phyloP scores from a whole-genome alignment of 768 basidiomycete genomes.

The Lepiota venenata region DNA sequence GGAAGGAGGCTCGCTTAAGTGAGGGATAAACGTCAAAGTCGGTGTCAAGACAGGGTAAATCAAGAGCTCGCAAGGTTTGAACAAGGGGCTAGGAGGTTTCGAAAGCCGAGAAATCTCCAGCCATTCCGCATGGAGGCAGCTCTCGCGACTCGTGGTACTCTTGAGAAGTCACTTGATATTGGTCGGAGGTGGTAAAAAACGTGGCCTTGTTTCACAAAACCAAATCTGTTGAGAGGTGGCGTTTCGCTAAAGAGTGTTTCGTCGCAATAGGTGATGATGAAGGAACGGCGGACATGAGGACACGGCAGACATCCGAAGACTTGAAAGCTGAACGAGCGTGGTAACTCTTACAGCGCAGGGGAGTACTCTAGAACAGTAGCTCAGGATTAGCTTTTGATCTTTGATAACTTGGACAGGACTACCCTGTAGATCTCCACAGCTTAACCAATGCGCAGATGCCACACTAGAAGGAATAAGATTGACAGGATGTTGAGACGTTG shows the following conservation, averaged over 20 bases:
- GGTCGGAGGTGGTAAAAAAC: no score
- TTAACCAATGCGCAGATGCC: no score
- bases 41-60: background rate
- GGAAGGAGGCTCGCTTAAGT: conserved; percentile 1
- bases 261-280: no score
- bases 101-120: background rate
- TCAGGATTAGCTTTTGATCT: background rate
- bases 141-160: no score
- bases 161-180: no score
- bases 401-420: background rate
- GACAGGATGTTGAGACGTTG: background rate
- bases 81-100: background rate
- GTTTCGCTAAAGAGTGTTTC: no score
- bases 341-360: background rate
- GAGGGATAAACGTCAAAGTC: background rate
- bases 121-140: no score
- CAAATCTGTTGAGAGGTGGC: no score
- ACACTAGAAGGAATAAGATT: background rate
- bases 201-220: no score
- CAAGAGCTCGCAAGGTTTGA: background rate
- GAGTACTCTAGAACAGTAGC: background rate
- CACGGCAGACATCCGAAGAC: background rate
- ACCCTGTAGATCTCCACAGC: conserved; percentile 4
- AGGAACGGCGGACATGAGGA: background rate
- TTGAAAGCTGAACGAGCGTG: background rate